These are phyloP conservation scores for Sequoiadendron giganteum DNA, from an alignment of 75 land plant genomes.

Conservation along the genomic window DNA sequence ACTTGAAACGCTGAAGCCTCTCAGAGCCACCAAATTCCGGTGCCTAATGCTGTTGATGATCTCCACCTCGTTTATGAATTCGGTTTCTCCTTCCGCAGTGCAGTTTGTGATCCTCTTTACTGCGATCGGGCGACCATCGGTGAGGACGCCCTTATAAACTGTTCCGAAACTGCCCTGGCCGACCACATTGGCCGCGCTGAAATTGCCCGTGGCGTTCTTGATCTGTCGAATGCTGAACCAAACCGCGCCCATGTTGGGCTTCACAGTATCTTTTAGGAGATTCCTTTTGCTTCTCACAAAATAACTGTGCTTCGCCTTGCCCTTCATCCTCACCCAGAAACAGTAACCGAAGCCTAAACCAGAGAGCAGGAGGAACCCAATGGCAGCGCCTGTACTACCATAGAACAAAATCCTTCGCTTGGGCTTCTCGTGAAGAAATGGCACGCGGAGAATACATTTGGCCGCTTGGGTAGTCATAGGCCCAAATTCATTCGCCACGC, in stretches of 20 bases:
- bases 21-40: slow-evolving; percentile 24
- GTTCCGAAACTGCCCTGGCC: slow-evolving; percentile 26
- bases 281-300: background rate
- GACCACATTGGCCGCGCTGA: slow-evolving; percentile 12
- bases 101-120: slow-evolving; percentile 28
- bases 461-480: slow-evolving; percentile 32
- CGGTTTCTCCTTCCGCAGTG: slow-evolving; percentile 26
- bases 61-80: slow-evolving; percentile 44
- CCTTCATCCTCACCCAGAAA: background rate
- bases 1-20: slow-evolving; percentile 35
- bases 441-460: slow-evolving; percentile 36
- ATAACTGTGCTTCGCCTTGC: background rate
- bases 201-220: slow-evolving; percentile 27
- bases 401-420: background rate
- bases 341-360: background rate
- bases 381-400: background rate
- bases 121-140: slow-evolving; percentile 18
- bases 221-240: slow-evolving; percentile 20
- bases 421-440: background rate
- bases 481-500: slow-evolving; percentile 40
- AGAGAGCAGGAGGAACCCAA: background rate
- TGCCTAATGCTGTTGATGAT: slow-evolving; percentile 35
- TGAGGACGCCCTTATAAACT: slow-evolving; percentile 27
- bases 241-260: background rate
- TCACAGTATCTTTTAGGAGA: background rate